Evolutionary conservation across 2,329 filamentous ascomycete genomes (phyloP), one percentile per base, ranked within the genome.

Genomic region (Botrytis fabae): DNA sequence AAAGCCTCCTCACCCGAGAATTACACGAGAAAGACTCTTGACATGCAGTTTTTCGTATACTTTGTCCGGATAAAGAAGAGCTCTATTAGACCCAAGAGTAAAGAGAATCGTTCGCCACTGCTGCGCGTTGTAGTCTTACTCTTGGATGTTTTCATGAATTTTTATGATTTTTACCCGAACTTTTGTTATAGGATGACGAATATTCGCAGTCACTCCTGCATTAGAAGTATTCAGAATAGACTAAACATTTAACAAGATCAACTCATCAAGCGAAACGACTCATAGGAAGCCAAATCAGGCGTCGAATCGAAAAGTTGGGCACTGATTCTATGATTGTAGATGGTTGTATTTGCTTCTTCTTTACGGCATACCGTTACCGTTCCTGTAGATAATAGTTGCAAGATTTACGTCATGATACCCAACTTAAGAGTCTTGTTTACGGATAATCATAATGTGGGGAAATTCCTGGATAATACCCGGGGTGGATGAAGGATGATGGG

Each of bases 1-100:
- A 4, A 28, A 9, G 1, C 51, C 7, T 6, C 18, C 14, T 28
- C 51, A 2, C 1, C n/a, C 2, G 0, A 32, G 14, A 8, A 28
- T 18, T 6, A 40, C 14, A 40, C 16, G 7, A 42, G 22, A 14
- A 8, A 62, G 22, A n/a, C 7, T 4, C 10, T 62, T 22, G 14
- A 42, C 1, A 62, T 62, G 14, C 38, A 7, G 3, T 18, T 14
- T 4, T 5, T 14, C 2, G 12, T 18, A 42, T 38, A 12, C 4
- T 22, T 46, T 46, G 18, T 32, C n/a, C 1, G 5, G 28, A 32
- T 7, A 4, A 12, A 64, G 8, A 12, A 25, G 14, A 42, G 7
- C 28, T 20, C 25, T 2, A 25, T 14, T 20, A 61, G 22, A n/a
- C 2, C 4, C 9, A n/a, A n/a, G 4, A 46, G 40, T 32, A 20